Percentiles rank a stretch among this genome's conserved stretches.
Evolutionary conservation across 31 red algal genomes (phyloP).

Genomic region (Odonthalia washingtoniensis): DNA sequence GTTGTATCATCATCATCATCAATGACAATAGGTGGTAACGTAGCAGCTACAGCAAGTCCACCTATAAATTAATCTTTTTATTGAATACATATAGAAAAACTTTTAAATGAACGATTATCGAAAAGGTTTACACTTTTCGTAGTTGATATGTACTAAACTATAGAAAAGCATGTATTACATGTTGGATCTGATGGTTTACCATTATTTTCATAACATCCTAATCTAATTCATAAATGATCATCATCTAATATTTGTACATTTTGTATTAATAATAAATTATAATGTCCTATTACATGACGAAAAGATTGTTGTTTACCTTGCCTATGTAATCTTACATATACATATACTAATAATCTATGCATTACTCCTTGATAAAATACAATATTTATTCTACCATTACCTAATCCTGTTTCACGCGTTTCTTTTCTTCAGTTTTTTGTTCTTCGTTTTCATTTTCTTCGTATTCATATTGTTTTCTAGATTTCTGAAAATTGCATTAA

Average conservation of each 20-base stretch:
- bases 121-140: constrained; percentile 58
- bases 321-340: constrained; percentile 46
- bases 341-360: constrained; percentile 81
- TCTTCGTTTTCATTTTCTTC: constrained; percentile 1
- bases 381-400: constrained; percentile 47
- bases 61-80: constrained; percentile 52
- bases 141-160: constrained; percentile 65
- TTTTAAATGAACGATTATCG: constrained; percentile 54
- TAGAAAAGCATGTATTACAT: constrained; percentile 66
- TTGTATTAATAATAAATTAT: constrained; percentile 69
- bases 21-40: constrained; percentile 41
- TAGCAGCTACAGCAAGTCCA: constrained; percentile 37
- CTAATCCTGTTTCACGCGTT: constrained; percentile 74
- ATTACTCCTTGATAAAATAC: constrained; percentile 70
- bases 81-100: constrained; percentile 41
- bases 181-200: constrained; percentile 29
- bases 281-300: constrained; percentile 50
- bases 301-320: constrained; percentile 46
- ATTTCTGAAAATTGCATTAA: neutral
- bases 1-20: too few relatives aligned
- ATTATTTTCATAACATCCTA: constrained; percentile 55
- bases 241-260: constrained; percentile 84
- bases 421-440: neutral
- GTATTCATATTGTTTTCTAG: too few relatives aligned
- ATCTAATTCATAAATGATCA: constrained; percentile 61